Evolutionary conservation across 2,329 filamentous ascomycete species (phyloP).

Genomic region (Cladosporium colombiae): DNA sequence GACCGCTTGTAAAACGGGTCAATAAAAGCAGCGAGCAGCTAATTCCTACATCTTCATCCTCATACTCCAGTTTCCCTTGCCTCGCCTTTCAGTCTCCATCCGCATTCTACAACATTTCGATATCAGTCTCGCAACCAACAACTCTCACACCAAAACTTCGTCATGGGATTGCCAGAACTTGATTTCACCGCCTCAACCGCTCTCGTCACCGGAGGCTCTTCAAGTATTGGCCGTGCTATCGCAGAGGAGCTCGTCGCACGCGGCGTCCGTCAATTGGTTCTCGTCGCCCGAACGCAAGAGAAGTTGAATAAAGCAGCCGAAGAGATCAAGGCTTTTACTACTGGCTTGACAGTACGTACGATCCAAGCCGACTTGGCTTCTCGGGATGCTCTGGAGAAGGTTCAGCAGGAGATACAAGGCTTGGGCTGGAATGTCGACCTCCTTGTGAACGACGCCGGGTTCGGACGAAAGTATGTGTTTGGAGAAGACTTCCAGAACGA

Average conservation of each 20-base stretch:
- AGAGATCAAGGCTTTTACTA: not conserved
- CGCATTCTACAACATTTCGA: not conserved
- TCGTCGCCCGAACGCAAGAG: not conserved
- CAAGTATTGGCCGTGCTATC: not conserved
- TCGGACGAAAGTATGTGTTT: not conserved
- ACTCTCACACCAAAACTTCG: not conserved
- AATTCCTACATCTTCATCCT: not conserved
- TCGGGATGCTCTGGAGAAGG: not conserved
- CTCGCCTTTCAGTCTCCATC: not conserved
- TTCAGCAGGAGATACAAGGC: not conserved
- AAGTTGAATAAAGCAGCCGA: not conserved
- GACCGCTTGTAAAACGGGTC: not conserved
- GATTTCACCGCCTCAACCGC: not conserved
- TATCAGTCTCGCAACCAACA: not conserved
- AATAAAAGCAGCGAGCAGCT: not conserved
- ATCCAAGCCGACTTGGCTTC: not conserved
- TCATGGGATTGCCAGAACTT: not conserved
- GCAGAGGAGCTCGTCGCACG: not conserved
- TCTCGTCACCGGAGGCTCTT: not conserved
- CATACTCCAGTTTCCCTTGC: not conserved
- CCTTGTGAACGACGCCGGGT: not conserved
- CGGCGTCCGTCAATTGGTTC: not conserved
- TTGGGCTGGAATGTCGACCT: not conserved
- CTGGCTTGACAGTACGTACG: not conserved
- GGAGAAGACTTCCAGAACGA: not conserved